Conservation (phyloP, 2,329 filamentous ascomycete species). For the Aureobasidium sp. region DNA sequence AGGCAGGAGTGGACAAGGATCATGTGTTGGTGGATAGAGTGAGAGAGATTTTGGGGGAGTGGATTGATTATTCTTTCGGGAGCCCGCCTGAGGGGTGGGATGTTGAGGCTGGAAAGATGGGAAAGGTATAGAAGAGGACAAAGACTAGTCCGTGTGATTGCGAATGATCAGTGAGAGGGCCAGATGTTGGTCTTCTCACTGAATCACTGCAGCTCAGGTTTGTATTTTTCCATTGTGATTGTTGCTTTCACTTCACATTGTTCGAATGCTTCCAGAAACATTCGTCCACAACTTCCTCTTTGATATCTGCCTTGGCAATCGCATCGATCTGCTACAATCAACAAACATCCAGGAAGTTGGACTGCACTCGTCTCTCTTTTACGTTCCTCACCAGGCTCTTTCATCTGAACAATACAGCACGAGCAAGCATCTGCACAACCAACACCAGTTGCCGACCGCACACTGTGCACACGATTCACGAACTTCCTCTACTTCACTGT, state of each 20-base stretch:
- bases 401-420: too few relatives aligned
- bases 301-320: not conserved
- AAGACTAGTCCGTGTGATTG: too few relatives aligned
- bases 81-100: slow-evolving; percentile 16
- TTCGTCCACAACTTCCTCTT: not conserved
- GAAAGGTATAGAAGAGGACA: not conserved
- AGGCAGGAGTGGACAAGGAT: slow-evolving; percentile 13
- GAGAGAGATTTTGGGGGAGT: slow-evolving; percentile 14
- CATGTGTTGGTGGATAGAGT: slow-evolving; percentile 8
- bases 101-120: slow-evolving; percentile 15
- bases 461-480: too few relatives aligned
- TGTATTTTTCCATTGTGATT: too few relatives aligned
- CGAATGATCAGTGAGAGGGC: too few relatives aligned
- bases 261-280: not conserved
- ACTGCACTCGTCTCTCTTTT: too few relatives aligned
- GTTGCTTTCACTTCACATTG: not conserved
- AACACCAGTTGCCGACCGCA: too few relatives aligned
- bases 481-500: too few relatives aligned
- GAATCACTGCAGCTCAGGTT: too few relatives aligned
- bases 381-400: too few relatives aligned
- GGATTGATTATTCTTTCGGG: slow-evolving; percentile 21
- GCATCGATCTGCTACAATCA: not conserved
- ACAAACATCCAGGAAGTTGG: not conserved
- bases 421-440: too few relatives aligned
- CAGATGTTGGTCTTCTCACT: too few relatives aligned